Conservation (phyloP, 768 basidiomycete species). For the Lactarius sp. region DNA sequence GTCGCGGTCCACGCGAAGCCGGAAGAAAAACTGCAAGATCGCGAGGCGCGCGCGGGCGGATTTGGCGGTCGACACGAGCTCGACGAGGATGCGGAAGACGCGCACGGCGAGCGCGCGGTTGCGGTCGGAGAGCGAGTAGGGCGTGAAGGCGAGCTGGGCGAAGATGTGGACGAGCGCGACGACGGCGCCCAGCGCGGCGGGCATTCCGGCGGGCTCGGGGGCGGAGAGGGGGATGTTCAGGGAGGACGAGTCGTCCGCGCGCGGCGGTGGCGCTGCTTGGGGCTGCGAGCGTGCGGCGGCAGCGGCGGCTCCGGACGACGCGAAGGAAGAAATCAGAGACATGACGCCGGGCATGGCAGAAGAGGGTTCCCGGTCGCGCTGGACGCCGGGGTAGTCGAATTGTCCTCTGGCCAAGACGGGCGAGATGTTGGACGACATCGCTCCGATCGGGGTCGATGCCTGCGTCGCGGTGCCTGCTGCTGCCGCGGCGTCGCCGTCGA, state of each 20-base stretch:
- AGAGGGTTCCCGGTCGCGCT: conserved; percentile 39
- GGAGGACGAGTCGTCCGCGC: conserved; percentile 35
- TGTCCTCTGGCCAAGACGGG: conserved; percentile 56
- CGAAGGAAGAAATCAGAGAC: conserved; percentile 58
- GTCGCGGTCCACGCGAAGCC: conserved; percentile 84
- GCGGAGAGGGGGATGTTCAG: conserved; percentile 29
- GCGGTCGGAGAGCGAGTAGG: conserved; percentile 43
- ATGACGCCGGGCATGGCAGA: conserved; percentile 52
- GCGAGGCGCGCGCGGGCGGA: conserved; percentile 61
- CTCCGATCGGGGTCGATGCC: conserved; percentile 19
- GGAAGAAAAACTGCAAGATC: conserved; percentile 81
- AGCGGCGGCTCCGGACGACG: conserved; percentile 36
- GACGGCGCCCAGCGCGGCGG: conserved; percentile 55
- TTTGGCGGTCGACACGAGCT: conserved; percentile 41
- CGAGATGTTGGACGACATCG: conserved; percentile 35
- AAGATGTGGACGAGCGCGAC: conserved; percentile 63
- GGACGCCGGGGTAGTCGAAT: conserved; percentile 43
- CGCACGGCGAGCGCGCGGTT: conserved; percentile 50
- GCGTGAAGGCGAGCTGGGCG: conserved; percentile 65
- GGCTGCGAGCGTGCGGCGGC: conserved; percentile 55
- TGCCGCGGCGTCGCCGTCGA: conserved; percentile 22
- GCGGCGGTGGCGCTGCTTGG: conserved; percentile 35
- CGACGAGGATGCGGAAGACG: conserved; percentile 50
- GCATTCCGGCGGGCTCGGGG: conserved; percentile 24
- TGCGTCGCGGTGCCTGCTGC: conserved; percentile 11